Evolutionary conservation across 495 filamentous ascomycete genomes (phyloP).

Genomic region (Cercophora sp.): DNA sequence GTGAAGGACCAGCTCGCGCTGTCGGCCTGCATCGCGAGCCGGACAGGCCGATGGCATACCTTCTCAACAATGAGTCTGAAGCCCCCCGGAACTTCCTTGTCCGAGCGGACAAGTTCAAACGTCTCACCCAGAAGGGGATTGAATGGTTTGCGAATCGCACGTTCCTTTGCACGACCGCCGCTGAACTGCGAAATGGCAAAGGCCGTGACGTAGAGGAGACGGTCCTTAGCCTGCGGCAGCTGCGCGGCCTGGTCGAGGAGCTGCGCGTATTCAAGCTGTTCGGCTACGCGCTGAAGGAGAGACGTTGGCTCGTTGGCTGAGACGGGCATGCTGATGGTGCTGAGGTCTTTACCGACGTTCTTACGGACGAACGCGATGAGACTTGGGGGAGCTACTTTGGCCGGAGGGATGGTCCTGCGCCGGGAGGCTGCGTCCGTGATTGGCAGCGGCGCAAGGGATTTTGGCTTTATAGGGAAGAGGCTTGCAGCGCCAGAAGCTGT

Average conservation of each 20-base stretch:
- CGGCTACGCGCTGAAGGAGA: constrained; percentile 78
- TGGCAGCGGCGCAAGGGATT: constrained; percentile 75
- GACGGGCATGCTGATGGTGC: constrained; percentile 94
- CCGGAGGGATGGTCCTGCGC: constrained; percentile 64
- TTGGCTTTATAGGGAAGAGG: constrained; percentile 69
- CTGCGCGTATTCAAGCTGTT: constrained; percentile 82
- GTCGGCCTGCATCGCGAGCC: constrained; percentile 91
- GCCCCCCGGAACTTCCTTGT: constrained; percentile 60
- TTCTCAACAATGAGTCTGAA: constrained; percentile 93
- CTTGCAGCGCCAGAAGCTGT: constrained; percentile 40
- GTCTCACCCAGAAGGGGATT: constrained; percentile 98
- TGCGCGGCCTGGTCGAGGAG: constrained; percentile 75
- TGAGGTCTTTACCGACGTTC: constrained; percentile 96
- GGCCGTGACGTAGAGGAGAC: constrained; percentile 78
- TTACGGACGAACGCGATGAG: constrained; percentile 92
- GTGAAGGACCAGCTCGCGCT: constrained; percentile 74
- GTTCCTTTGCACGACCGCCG: constrained; percentile 74
- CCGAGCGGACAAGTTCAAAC: constrained; percentile 85
- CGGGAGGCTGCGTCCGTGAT: constrained; percentile 58
- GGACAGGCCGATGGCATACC: constrained; percentile 84
- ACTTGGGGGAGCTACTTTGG: constrained; percentile 77
- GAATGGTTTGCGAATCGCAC: constrained; percentile 94
- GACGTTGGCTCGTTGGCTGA: constrained; percentile 93
- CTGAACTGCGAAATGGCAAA: constrained; percentile 86
- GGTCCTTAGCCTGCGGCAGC: constrained; percentile 55